Evolutionary conservation across 139 green algal species (phyloP).

Genomic region (Marvania coccoides): DNA sequence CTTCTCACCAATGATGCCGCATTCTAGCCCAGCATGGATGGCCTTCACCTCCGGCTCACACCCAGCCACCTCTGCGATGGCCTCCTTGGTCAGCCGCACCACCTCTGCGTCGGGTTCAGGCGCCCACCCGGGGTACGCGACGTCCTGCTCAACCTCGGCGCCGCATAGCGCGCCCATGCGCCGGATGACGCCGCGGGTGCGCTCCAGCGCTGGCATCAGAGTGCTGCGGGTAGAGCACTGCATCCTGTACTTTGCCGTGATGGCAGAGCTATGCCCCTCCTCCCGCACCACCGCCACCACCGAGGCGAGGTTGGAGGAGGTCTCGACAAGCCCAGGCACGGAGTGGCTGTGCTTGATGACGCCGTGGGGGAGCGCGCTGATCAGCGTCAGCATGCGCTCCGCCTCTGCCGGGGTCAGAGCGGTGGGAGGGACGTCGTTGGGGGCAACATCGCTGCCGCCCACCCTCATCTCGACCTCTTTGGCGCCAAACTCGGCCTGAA

Average conservation of each 20-base stretch:
- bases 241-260: constrained; percentile 6
- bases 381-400: constrained; percentile 35
- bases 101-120: constrained; percentile 42
- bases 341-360: constrained; percentile 50
- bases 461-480: constrained; percentile 35
- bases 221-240: constrained; percentile 53
- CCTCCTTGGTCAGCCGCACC: constrained; percentile 27
- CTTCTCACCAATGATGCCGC: constrained; percentile 69
- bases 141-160: constrained; percentile 17
- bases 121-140: constrained; percentile 65
- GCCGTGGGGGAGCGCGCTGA: constrained; percentile 56
- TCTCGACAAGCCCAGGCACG: constrained; percentile 63
- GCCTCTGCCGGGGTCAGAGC: constrained; percentile 10
- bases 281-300: too few species aligned
- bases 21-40: constrained; percentile 75
- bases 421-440: neutral
- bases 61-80: constrained; percentile 24
- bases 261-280: neutral
- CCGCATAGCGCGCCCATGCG: constrained; percentile 27
- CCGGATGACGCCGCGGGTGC: constrained; percentile 6
- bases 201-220: constrained; percentile 44
- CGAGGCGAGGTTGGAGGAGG: constrained; percentile 62
- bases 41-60: constrained; percentile 34
- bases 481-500: constrained; percentile 46
- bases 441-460: neutral